A percentile compares a stretch with the other conserved stretches of the same genome.
Evolutionary conservation across 208 protist genomes (phyloP).

Genomic region (Lotmaria passim): DNA sequence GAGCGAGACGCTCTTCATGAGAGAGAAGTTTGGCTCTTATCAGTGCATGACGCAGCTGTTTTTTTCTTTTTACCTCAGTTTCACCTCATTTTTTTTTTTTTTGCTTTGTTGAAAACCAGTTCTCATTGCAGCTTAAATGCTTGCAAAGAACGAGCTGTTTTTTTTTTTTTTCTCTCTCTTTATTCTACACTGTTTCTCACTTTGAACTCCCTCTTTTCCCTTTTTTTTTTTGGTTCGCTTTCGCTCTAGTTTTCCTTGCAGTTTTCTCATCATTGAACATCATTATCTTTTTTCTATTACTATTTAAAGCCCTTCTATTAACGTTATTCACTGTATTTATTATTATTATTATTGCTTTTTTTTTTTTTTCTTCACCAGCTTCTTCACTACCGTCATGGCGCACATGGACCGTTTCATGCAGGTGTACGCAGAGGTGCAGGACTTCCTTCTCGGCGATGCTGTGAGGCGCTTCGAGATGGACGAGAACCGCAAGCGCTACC

Average conservation of each 20-base stretch:
- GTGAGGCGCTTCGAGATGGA: conserved; percentile 73
- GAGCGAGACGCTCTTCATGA: too few species aligned
- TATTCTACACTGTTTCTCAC: too few species aligned
- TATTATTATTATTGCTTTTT: not conserved
- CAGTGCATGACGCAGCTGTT: not conserved
- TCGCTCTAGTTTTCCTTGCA: too few species aligned
- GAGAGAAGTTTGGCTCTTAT: too few species aligned
- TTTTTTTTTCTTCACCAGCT: conserved; percentile 13
- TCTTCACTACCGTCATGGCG: conserved; percentile 32
- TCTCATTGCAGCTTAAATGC: too few species aligned
- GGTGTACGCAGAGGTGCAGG: conserved; percentile 83
- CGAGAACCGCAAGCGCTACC: conserved; percentile 68
- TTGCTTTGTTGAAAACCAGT: too few species aligned
- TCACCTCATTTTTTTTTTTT: too few species aligned
- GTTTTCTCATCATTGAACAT: not conserved
- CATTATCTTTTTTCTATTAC: not conserved
- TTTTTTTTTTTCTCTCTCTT: too few species aligned
- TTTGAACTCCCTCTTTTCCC: conserved; percentile 7
- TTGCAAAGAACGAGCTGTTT: too few species aligned
- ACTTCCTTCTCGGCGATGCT: conserved; percentile 58
- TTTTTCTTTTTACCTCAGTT: conserved; percentile 6
- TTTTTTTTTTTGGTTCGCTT: conserved; percentile 9
- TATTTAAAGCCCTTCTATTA: too few species aligned
- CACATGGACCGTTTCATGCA: conserved; percentile 75
- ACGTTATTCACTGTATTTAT: not conserved